Evolutionary conservation across 2,329 filamentous ascomycete species (phyloP), one percentile per base, ranked within the genome.

Genomic region (Teratosphaeria destructans): DNA sequence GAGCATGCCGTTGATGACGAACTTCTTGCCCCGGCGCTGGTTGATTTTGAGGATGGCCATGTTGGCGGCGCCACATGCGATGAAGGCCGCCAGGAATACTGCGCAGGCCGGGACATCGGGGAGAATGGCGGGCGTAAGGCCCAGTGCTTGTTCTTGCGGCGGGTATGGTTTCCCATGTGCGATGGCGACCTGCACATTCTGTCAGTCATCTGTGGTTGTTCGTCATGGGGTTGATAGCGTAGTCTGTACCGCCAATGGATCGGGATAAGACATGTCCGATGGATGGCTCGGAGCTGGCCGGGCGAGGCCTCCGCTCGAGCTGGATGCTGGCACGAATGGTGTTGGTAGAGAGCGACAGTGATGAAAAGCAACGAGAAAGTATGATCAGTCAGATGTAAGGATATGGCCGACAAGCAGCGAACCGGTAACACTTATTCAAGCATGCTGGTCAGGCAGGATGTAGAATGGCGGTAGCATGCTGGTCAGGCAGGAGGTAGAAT

Each of bases 61-160:
- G 61, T 79, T 73, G 5, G 67, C 67, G 6, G 67, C 68, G 4
- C 73, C 77, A n/a, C 70, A 72, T 52, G 69, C 52, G 47, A 77
- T 62, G 66, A 72, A 79, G 23, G 79, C 67, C 34, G 70, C 52
- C 34, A 79, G 70, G 63, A 78, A 77, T 39, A 79, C 68, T 1
- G 75, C 66, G 35, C 72, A 71, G 34, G 75, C 69, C 2, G 77
- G 76, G 7, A 78, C 68, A 58, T 79, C 77, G 55, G 75, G 61
- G 3, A 63, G 57, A 2, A 78, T 68, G 1, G 77, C 80, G 1
- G 88, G 87, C 6, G 74, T 64, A 23, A 84, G 82, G 59, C 86
- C 86, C 16, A 85, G 72, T 12, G 70, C 67, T 49, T 85, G 84
- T 12, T 67, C 73, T 54, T 60, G 58, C 8, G 63, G 63, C 12